These are phyloP conservation scores for Coemansia linderi DNA, from an alignment of 371 early-diverging fungal species.

Conservation along the genomic window DNA sequence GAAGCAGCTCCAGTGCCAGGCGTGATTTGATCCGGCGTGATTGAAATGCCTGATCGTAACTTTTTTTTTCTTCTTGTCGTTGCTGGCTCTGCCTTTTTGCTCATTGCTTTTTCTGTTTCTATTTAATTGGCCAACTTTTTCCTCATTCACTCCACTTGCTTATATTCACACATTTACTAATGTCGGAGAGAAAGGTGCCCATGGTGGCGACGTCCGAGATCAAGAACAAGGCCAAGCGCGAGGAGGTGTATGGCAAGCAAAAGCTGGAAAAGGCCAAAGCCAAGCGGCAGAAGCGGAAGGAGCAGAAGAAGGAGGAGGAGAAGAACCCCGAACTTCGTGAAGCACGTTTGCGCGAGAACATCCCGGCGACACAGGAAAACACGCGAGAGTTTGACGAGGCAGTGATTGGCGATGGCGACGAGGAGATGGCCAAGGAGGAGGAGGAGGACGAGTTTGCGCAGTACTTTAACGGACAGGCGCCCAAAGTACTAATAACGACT, in stretches of 20 bases:
- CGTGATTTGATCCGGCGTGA: constrained; percentile 1
- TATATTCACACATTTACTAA: neutral
- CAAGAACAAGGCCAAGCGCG: constrained; percentile 79
- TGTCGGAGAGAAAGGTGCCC: constrained; percentile 18
- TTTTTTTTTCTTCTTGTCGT: constrained; percentile 20
- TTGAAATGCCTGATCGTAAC: neutral
- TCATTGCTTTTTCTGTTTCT: constrained; percentile 6
- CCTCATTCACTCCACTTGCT: neutral
- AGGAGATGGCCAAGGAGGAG: constrained; percentile 80
- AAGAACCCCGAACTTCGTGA: constrained; percentile 87
- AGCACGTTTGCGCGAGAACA: constrained; percentile 85
- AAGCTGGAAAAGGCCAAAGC: constrained; percentile 70
- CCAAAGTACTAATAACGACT: constrained; percentile 96
- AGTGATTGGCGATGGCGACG: constrained; percentile 77
- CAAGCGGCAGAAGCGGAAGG: constrained; percentile 75
- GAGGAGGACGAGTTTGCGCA: constrained; percentile 89
- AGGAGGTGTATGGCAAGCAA: constrained; percentile 72
- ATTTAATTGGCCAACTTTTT: neutral
- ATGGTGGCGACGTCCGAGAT: constrained; percentile 31
- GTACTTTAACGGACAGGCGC: constrained; percentile 84
- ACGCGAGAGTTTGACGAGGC: constrained; percentile 93
- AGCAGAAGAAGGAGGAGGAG: constrained; percentile 76
- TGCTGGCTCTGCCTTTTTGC: neutral
- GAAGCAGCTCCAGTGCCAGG: neutral
- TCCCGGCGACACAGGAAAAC: constrained; percentile 91